A percentile compares a stretch with the other conserved stretches of the same genome.
phyloP scores from a whole-genome alignment of 2,329 filamentous ascomycete species.

The Cordyceps militaris region DNA sequence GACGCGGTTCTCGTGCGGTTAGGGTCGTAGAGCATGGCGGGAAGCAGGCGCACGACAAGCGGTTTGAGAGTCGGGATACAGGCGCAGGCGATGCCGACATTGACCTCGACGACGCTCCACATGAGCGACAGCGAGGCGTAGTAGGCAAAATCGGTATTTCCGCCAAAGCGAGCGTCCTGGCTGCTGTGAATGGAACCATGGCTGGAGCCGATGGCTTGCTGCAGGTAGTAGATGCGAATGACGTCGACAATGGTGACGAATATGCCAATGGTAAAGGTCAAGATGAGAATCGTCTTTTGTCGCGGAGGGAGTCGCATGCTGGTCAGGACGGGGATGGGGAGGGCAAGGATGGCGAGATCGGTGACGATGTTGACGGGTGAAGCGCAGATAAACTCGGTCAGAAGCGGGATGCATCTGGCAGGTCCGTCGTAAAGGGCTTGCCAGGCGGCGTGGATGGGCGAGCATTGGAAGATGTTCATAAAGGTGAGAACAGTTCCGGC shows the following conservation, averaged over 20 bases:
- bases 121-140: constrained; percentile 80
- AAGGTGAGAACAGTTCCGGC: constrained; percentile 75
- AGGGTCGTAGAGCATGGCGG: constrained; percentile 47
- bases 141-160: constrained; percentile 52
- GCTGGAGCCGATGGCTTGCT: constrained; percentile 54
- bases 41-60: constrained; percentile 60
- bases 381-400: constrained; percentile 62
- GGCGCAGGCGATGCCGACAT: constrained; percentile 81
- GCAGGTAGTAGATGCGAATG: constrained; percentile 81
- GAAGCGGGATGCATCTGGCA: constrained; percentile 46
- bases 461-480: constrained; percentile 82
- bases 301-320: constrained; percentile 76
- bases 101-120: constrained; percentile 92
- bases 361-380: constrained; percentile 89
- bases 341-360: constrained; percentile 76
- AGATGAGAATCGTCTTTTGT: constrained; percentile 79
- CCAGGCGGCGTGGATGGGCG: constrained; percentile 66
- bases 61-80: constrained; percentile 92
- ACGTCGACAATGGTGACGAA: constrained; percentile 88
- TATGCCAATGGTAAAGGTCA: constrained; percentile 80
- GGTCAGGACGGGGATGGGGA: constrained; percentile 84
- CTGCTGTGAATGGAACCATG: constrained; percentile 29
- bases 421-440: constrained; percentile 27
- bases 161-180: constrained; percentile 40
- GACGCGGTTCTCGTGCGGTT: constrained; percentile 31